Base-by-base conservation (phyloP, 2,329 filamentous ascomycete genomes). In the Blastomyces percursus region DNA sequence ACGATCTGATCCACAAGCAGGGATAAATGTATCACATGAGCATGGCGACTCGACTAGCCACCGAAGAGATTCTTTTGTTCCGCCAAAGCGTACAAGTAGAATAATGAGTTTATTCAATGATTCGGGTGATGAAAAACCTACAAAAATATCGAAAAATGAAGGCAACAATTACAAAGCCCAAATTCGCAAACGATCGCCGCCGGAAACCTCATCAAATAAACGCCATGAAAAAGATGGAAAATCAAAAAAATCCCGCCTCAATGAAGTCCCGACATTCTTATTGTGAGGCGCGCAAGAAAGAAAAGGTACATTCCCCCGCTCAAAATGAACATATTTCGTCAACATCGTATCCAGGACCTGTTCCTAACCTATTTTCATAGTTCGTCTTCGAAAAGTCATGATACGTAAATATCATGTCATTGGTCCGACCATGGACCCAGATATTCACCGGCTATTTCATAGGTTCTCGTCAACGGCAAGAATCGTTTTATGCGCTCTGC, bases 251-350 rank as follows among this genome's bases (percentile, higher is more conserved):
- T 72, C 73, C 40, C 71, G 74, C 52, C 71, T 77, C 46, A 75
- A 74, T 63, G 74, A 78, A 68, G 75, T 79, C 54, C 77, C 77
- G 46, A 78, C 74, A 58, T 79, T 78, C 69, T 63, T 78, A 54
- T 64, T 75, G 42, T 77, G 70, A 76, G 62, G 58, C 60, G 62
- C 44, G 30, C 42, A 46, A 24, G 24, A 40, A 57, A 24, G 4
- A 27, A 42, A 24, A 57, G 42, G n/a, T 27, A 42, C 6, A 27
- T 19, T 59, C 27, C 14, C 35, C 24, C 42, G 21, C 42, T 48
- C 42, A 46, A 48, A 32, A 59, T 21, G 19, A 30, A 58, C 46
- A 44, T 35, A 14, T 38, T 58, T 48, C 40, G 32, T 59, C 35
- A 59, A 35, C 40, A 27, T 59, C 57, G 57, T 59, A 59, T 59